phyloP scores from a whole-genome alignment of 306 rosid genomes.

The Calophaca sinica region DNA sequence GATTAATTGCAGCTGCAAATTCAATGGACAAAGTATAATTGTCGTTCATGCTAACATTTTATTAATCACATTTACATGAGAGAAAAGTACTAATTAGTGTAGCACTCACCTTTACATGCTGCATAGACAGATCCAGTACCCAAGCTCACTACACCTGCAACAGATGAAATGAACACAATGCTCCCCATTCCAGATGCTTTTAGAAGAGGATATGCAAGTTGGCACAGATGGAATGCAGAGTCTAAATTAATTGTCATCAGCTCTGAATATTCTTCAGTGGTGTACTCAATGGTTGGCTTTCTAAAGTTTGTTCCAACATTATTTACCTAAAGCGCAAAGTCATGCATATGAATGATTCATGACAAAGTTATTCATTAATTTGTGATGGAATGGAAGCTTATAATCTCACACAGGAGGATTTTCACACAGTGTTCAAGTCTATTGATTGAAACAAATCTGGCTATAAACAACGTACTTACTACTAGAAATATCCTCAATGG shows the following conservation, averaged over 20 bases:
- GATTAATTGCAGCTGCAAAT: constrained; percentile 89
- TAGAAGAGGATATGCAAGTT: constrained; percentile 80
- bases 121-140: constrained; percentile 79
- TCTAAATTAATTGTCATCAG: constrained; percentile 73
- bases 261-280: constrained; percentile 63
- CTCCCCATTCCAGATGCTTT: constrained; percentile 81
- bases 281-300: constrained; percentile 75
- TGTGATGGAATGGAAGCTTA: constrained; percentile 4
- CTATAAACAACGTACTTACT: constrained; percentile 1
- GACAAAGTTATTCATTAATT: not conserved
- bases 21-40: constrained; percentile 10
- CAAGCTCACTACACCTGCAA: constrained; percentile 59
- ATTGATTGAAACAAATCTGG: not conserved
- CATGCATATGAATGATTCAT: not conserved
- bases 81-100: not conserved
- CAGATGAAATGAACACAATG: constrained; percentile 89
- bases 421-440: not conserved
- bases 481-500: constrained; percentile 11
- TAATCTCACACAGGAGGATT: not conserved
- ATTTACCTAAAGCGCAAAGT: constrained; percentile 62
- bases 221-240: constrained; percentile 70
- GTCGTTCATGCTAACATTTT: not conserved
- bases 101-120: constrained; percentile 73
- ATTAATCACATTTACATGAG: constrained; percentile 14
- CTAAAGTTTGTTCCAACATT: constrained; percentile 80